These are phyloP conservation scores for Backusella westeae DNA, from an alignment of 192 early-diverging fungal species.

Conservation along the genomic window DNA sequence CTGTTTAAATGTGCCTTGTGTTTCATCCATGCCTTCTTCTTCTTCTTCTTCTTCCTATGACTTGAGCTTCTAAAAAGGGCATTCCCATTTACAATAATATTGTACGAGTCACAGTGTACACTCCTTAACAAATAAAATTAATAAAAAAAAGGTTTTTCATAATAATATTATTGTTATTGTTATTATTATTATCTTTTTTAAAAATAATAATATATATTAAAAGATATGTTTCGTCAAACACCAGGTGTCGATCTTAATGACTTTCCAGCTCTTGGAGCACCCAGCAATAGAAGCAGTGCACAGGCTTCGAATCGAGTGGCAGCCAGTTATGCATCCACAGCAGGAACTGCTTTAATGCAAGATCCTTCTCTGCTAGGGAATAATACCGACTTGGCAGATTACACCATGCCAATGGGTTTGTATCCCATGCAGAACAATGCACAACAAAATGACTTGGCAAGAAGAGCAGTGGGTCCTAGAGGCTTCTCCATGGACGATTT, in stretches of 20 bases:
- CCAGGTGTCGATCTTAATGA: constrained; percentile 34
- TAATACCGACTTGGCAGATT: background rate
- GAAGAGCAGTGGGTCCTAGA: constrained; percentile 14
- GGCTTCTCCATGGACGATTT: constrained; percentile 33
- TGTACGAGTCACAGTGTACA: background rate
- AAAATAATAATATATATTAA: background rate
- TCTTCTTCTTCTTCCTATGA: too few species aligned
- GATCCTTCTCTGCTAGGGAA: background rate
- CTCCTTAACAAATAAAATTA: background rate
- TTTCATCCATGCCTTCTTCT: too few species aligned
- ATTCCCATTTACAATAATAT: too few species aligned
- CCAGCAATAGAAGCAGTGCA: background rate
- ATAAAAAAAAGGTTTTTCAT: background rate
- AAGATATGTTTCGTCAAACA: constrained; percentile 29
- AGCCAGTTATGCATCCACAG: constrained; percentile 36
- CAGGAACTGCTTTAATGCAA: constrained; percentile 18
- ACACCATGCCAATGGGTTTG: background rate
- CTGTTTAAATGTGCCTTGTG: too few species aligned
- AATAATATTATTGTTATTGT: background rate
- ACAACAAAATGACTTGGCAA: background rate
- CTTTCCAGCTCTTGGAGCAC: constrained; percentile 32
- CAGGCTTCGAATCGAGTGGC: constrained; percentile 11
- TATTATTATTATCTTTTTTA: background rate
- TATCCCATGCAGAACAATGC: background rate
- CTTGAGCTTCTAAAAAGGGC: too few species aligned